Percentiles rank a stretch among this genome's conserved stretches.
These are phyloP conservation scores for Trypanosoma avium DNA, from an alignment of 208 protist species.

Conservation along the genomic window DNA sequence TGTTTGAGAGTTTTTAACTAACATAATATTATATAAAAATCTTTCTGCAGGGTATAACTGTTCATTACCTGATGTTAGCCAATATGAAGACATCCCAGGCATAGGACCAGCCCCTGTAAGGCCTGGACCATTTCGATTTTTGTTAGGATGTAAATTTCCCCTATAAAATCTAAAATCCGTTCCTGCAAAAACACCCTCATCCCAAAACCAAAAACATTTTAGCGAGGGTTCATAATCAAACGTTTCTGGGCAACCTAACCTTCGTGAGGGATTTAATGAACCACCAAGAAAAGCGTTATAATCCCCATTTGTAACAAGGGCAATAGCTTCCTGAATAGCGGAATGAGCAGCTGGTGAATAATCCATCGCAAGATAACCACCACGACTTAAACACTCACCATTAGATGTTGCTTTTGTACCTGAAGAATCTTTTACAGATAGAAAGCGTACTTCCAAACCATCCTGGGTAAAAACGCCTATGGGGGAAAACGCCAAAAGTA, in stretches of 20 bases:
- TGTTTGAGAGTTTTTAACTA: neutral
- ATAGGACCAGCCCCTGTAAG: constrained; percentile 1
- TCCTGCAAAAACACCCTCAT: constrained; percentile 13
- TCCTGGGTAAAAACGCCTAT: neutral
- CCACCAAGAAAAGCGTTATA: constrained; percentile 29
- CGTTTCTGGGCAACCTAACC: constrained; percentile 14
- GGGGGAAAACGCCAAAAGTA: neutral
- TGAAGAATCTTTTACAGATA: neutral
- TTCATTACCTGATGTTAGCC: neutral
- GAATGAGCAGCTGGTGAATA: constrained; percentile 12
- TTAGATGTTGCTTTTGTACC: neutral
- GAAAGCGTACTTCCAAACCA: neutral
- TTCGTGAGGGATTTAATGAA: constrained; percentile 3
- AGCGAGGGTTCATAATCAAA: neutral
- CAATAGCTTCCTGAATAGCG: constrained; percentile 8
- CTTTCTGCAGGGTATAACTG: neutral
- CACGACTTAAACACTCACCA: neutral
- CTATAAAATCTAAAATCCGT: constrained; percentile 12
- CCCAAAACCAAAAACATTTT: constrained; percentile 33
- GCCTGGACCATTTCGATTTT: neutral
- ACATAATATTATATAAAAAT: neutral
- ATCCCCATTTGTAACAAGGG: neutral
- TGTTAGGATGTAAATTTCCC: constrained; percentile 24
- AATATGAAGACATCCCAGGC: constrained; percentile 6
- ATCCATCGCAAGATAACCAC: constrained; percentile 14